A percentile compares a stretch with the other conserved stretches of the same genome.
phyloP scores from a whole-genome alignment of 2,329 filamentous ascomycete species.

The Ambrosiella xylebori region DNA sequence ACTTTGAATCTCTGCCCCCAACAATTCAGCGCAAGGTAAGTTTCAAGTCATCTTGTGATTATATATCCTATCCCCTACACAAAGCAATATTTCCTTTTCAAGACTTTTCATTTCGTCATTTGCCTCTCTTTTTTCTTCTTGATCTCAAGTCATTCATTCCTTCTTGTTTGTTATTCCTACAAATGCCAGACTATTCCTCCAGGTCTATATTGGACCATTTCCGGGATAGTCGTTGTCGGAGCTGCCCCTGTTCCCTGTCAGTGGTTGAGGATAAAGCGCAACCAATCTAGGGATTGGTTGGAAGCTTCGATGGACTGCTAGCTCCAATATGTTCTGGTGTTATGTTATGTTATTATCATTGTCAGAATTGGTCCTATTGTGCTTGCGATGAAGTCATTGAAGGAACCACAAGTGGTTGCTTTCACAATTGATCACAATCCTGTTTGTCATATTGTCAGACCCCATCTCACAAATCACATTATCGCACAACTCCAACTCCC shows the following conservation, averaged over 20 bases:
- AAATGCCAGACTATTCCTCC: neutral
- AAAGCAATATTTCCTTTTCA: neutral
- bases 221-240: neutral
- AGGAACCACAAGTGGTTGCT: too few species aligned
- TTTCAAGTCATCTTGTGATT: conserved; percentile 5
- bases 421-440: neutral
- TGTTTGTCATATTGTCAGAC: neutral
- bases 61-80: neutral
- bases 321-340: too few species aligned
- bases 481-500: neutral
- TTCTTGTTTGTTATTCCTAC: neutral
- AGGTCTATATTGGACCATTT: neutral
- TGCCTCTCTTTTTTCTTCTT: neutral
- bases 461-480: neutral
- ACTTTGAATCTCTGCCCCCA: conserved; percentile 13
- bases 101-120: neutral
- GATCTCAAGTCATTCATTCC: neutral
- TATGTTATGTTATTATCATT: too few species aligned
- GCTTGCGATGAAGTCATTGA: too few species aligned
- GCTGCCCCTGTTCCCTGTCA: neutral
- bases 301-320: too few species aligned
- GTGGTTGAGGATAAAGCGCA: neutral
- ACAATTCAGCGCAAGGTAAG: conserved; percentile 16
- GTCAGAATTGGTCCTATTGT: too few species aligned
- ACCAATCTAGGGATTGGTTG: too few species aligned